A percentile compares a stretch with the other conserved stretches of the same genome.
phyloP scores from a whole-genome alignment of 768 basidiomycete genomes.

The Leccinum pellstonianum region DNA sequence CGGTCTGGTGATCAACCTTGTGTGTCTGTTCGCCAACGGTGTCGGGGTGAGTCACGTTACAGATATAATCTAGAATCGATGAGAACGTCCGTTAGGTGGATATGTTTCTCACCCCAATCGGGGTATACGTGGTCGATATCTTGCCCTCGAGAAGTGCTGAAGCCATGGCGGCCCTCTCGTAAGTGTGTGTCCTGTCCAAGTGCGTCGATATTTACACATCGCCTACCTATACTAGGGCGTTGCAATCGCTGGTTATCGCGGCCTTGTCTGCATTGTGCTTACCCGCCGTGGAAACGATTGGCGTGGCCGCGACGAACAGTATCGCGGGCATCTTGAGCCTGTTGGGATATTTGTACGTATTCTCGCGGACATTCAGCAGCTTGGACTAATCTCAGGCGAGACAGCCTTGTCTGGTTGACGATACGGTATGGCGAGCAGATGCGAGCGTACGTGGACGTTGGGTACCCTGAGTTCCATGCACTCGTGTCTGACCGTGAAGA shows the following conservation, averaged over 20 bases:
- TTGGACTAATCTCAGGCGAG: not conserved
- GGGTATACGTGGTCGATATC: constrained; percentile 60
- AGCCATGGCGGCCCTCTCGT: constrained; percentile 57
- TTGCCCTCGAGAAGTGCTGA: constrained; percentile 63
- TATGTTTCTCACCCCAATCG: constrained; percentile 51
- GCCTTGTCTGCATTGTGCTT: constrained; percentile 16
- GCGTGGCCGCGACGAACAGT: constrained; percentile 49
- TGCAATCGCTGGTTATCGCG: constrained; percentile 23
- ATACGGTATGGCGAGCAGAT: constrained; percentile 59
- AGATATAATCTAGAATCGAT: not conserved
- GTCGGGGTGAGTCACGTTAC: constrained; percentile 47
- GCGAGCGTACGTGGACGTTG: constrained; percentile 56
- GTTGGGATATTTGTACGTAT: constrained; percentile 52
- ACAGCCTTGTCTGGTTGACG: constrained; percentile 50
- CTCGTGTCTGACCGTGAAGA: not conserved
- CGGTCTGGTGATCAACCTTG: constrained; percentile 51
- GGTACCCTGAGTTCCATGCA: constrained; percentile 39
- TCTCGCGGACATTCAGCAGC: not conserved
- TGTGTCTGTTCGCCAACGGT: constrained; percentile 62
- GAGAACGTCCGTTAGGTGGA: constrained; percentile 44
- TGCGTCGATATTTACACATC: not conserved
- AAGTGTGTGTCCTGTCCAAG: constrained; percentile 18
- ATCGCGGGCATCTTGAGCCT: constrained; percentile 45
- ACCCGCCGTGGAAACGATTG: constrained; percentile 50
- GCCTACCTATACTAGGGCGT: constrained; percentile 8